Percentiles rank a stretch among this genome's conserved stretches.
Evolutionary conservation across 371 early-diverging fungal genomes (phyloP).

Genomic region (Lichtheimia hyalospora): DNA sequence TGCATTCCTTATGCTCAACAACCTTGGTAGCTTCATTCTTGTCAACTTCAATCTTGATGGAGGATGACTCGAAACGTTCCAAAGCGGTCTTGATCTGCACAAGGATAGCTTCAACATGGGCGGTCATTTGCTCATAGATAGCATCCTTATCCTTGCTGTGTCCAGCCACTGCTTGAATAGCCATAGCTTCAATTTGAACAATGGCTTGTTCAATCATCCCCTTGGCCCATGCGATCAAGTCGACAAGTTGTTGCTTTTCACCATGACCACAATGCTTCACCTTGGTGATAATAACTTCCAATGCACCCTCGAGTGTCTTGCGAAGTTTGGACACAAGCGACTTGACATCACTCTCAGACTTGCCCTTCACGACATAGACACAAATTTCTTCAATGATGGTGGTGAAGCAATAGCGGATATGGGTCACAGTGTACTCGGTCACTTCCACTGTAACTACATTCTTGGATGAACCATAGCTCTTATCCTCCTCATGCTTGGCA

Average conservation of each 20-base stretch:
- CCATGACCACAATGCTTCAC: neutral
- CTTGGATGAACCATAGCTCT: neutral
- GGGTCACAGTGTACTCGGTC: neutral
- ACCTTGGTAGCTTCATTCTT: too few species aligned
- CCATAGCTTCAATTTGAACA: neutral
- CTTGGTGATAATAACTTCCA: too few species aligned
- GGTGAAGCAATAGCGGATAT: neutral
- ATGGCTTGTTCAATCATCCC: neutral
- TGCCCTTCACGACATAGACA: too few species aligned
- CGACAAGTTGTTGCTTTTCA: neutral
- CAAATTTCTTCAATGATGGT: neutral
- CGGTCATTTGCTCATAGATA: neutral
- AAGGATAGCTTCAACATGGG: neutral
- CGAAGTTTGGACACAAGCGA: too few species aligned
- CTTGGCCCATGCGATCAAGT: neutral
- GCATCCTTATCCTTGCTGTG: neutral
- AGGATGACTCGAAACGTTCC: neutral
- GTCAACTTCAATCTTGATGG: neutral
- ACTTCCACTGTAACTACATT: neutral
- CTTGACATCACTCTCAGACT: too few species aligned
- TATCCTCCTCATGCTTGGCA: neutral
- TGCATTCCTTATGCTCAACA: neutral
- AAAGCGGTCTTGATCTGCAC: neutral
- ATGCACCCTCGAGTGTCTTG: too few species aligned
- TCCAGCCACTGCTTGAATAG: neutral